Percentiles rank a stretch among this genome's conserved stretches.
phyloP scores from a whole-genome alignment of 1,284 basidiomycete genomes.

The Cutaneotrichosporon cyanovorans region DNA sequence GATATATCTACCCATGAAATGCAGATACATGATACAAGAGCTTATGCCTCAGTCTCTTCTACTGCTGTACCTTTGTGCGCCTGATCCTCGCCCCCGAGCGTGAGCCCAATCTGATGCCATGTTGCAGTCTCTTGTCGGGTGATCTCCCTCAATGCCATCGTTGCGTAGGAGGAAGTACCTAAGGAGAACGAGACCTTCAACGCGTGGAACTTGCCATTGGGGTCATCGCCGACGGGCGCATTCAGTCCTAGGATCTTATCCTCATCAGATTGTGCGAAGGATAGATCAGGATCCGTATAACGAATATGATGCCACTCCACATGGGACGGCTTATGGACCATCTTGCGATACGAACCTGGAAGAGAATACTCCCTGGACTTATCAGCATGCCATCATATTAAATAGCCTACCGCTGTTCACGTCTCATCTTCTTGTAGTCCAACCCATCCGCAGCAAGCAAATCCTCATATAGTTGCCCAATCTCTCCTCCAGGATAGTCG shows the following conservation, averaged over 20 bases:
- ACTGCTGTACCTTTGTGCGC: conserved; percentile 22
- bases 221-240: conserved; percentile 51
- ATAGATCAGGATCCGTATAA: conserved; percentile 88
- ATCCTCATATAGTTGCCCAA: conserved; percentile 73
- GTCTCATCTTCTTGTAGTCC: conserved; percentile 74
- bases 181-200: conserved; percentile 71
- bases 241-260: conserved; percentile 77
- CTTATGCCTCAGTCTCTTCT: no score
- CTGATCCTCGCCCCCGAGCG: conserved; percentile 73
- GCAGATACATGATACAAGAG: no score
- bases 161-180: conserved; percentile 84
- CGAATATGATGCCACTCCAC: conserved; percentile 71
- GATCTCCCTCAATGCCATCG: conserved; percentile 88
- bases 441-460: conserved; percentile 77
- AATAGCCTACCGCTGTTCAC: conserved; percentile 69
- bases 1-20: no score
- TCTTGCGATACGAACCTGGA: conserved; percentile 84
- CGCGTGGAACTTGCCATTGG: conserved; percentile 69
- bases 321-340: conserved; percentile 74
- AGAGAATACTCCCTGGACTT: conserved; percentile 75
- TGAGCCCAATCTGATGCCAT: conserved; percentile 73
- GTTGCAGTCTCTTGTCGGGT: conserved; percentile 88
- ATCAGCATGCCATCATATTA: conserved; percentile 4
- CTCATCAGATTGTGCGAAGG: conserved; percentile 89
- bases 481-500: conserved; percentile 70